Conservation (phyloP, 495 filamentous ascomycete species). For the Penicillium lividum region DNA sequence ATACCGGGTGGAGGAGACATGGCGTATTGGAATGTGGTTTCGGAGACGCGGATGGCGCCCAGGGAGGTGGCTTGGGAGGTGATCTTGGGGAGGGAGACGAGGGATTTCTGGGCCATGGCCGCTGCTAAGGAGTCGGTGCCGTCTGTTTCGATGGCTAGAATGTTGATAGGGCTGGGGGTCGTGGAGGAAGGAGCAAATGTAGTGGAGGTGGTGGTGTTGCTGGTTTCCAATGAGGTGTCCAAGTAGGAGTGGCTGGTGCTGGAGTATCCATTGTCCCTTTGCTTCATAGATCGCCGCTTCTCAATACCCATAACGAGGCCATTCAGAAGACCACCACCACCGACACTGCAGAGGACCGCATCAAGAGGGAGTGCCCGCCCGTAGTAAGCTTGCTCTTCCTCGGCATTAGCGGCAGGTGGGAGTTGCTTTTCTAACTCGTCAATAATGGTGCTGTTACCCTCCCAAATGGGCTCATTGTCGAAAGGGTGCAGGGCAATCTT, state of each 20-base stretch:
- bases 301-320: constrained; percentile 77
- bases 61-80: constrained; percentile 80
- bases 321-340: constrained; percentile 83
- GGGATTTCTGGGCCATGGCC: constrained; percentile 57
- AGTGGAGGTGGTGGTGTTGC: not conserved
- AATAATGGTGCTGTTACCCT: constrained; percentile 71
- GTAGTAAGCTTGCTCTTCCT: constrained; percentile 35
- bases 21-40: constrained; percentile 68
- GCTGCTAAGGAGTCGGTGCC: constrained; percentile 74
- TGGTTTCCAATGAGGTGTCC: constrained; percentile 10
- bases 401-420: constrained; percentile 32
- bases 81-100: constrained; percentile 71
- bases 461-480: constrained; percentile 83
- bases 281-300: constrained; percentile 33
- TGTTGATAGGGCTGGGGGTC: constrained; percentile 40
- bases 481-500: constrained; percentile 84
- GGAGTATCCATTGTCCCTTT: constrained; percentile 16
- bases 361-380: constrained; percentile 50
- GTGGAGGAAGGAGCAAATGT: constrained; percentile 2
- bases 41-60: constrained; percentile 72
- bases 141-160: constrained; percentile 80
- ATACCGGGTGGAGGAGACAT: constrained; percentile 39
- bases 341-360: constrained; percentile 79
- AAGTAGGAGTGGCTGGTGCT: constrained; percentile 19
- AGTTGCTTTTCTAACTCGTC: constrained; percentile 70